Percentiles rank a stretch among this genome's conserved stretches.
phyloP scores from a whole-genome alignment of 495 filamentous ascomycete species.

The Tuber borchii region DNA sequence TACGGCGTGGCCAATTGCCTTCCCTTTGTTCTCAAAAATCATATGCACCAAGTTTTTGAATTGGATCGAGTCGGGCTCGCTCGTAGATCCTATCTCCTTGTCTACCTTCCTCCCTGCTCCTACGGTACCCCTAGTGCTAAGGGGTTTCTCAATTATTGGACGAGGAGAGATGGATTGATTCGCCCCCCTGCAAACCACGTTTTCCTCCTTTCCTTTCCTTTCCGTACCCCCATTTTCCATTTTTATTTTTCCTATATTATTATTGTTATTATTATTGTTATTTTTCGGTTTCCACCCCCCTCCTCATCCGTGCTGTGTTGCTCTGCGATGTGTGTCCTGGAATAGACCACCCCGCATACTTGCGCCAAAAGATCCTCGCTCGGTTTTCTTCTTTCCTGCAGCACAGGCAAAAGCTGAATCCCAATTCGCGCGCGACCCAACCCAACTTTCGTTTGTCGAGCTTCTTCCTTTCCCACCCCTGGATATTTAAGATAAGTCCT shows the following conservation, averaged over 20 bases:
- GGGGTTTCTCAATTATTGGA: not conserved
- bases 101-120: constrained; percentile 20
- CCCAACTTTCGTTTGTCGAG: constrained; percentile 7
- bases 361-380: constrained; percentile 14
- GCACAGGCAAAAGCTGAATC: constrained; percentile 11
- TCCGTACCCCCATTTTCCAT: not conserved
- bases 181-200: constrained; percentile 32
- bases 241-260: not conserved
- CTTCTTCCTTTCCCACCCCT: constrained; percentile 16
- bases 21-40: not conserved
- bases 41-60: not conserved
- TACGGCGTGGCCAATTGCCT: not conserved
- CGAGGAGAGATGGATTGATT: constrained; percentile 18
- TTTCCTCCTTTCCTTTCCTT: constrained; percentile 20
- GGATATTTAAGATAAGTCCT: constrained; percentile 32
- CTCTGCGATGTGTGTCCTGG: constrained; percentile 23
- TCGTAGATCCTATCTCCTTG: constrained; percentile 17
- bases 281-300: not conserved
- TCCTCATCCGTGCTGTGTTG: not conserved
- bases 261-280: not conserved
- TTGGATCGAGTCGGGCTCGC: not conserved
- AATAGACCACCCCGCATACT: constrained; percentile 38
- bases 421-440: constrained; percentile 16
- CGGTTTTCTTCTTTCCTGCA: constrained; percentile 16
- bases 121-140: not conserved